A percentile compares a stretch with the other conserved stretches of the same genome.
phyloP scores from a whole-genome alignment of 139 green algal genomes.

The Coccomyxa sp. region DNA sequence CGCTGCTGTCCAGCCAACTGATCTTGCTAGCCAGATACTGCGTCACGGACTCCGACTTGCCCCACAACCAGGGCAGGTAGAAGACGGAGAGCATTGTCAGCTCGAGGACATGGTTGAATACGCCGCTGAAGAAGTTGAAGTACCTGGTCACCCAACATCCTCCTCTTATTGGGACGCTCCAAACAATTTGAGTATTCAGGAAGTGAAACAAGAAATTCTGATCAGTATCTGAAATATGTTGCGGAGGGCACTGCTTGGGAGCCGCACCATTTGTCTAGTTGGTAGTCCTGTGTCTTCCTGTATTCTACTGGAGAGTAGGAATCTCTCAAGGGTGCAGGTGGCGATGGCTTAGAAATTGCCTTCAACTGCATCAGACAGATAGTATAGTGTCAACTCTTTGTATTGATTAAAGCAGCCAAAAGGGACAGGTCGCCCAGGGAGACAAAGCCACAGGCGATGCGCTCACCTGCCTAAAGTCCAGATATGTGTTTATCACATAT shows the following conservation, averaged over 20 bases:
- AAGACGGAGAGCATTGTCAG: slow-evolving; percentile 15
- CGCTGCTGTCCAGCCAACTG: neutral
- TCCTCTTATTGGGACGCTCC: too few relatives aligned
- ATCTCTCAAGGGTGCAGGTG: slow-evolving; percentile 34
- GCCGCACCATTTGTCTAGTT: slow-evolving; percentile 63
- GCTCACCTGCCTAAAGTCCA: slow-evolving; percentile 51
- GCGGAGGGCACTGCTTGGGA: neutral
- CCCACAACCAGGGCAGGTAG: slow-evolving; percentile 20
- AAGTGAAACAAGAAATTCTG: too few relatives aligned
- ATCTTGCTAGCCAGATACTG: neutral
- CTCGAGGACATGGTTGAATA: slow-evolving; percentile 35
- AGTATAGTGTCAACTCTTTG: neutral
- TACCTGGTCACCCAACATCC: too few relatives aligned
- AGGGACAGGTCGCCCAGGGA: slow-evolving; percentile 3
- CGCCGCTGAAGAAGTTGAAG: slow-evolving; percentile 28
- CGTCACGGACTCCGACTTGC: neutral
- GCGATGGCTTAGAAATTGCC: slow-evolving; percentile 24
- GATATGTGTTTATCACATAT: slow-evolving; percentile 44
- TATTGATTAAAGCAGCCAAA: neutral
- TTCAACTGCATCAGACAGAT: slow-evolving; percentile 5
- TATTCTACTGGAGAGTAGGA: slow-evolving; percentile 31
- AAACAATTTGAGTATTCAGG: too few relatives aligned
- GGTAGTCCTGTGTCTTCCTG: slow-evolving; percentile 58
- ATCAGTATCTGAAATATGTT: too few relatives aligned
- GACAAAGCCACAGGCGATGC: too few relatives aligned